These are phyloP conservation scores for Scenedesmus sp. DNA, from an alignment of 163 green algal species.

Conservation along the genomic window DNA sequence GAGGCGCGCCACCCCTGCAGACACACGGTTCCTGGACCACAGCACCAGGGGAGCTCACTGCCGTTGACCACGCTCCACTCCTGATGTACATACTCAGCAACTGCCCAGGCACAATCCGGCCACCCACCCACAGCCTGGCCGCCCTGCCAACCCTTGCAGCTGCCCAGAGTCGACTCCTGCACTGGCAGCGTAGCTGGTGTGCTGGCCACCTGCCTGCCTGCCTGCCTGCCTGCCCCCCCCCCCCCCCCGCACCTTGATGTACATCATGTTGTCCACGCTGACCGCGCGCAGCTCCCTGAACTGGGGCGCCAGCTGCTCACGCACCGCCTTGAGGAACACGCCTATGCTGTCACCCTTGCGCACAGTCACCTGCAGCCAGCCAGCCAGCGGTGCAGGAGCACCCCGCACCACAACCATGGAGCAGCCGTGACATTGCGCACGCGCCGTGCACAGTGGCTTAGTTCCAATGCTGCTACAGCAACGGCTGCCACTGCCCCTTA, in stretches of 20 bases:
- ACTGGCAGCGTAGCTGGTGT: too few species aligned
- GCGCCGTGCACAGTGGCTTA: background rate
- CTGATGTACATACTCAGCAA: too few species aligned
- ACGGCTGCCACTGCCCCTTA: background rate
- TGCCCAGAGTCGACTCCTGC: too few species aligned
- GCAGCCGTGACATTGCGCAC: background rate
- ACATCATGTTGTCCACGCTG: constrained; percentile 91
- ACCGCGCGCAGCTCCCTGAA: constrained; percentile 92
- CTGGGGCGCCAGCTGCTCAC: constrained; percentile 88
- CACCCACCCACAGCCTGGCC: too few species aligned
- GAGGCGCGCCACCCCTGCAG: too few species aligned
- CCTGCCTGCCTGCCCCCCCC: background rate
- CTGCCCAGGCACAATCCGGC: too few species aligned
- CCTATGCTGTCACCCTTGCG: constrained; percentile 93
- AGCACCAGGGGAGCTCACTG: too few species aligned
- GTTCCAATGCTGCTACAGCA: background rate
- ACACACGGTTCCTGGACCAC: too few species aligned
- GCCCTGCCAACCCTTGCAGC: background rate
- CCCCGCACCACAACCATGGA: background rate
- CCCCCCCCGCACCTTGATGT: constrained; percentile 87
- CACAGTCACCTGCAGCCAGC: constrained; percentile 69
- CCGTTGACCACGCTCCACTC: too few species aligned
- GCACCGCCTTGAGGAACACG: constrained; percentile 90
- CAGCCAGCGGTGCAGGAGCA: background rate
- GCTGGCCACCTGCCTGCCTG: background rate